Evolutionary conservation across 2,329 filamentous ascomycete genomes (phyloP).

Genomic region (Xylaria hypoxylon): DNA sequence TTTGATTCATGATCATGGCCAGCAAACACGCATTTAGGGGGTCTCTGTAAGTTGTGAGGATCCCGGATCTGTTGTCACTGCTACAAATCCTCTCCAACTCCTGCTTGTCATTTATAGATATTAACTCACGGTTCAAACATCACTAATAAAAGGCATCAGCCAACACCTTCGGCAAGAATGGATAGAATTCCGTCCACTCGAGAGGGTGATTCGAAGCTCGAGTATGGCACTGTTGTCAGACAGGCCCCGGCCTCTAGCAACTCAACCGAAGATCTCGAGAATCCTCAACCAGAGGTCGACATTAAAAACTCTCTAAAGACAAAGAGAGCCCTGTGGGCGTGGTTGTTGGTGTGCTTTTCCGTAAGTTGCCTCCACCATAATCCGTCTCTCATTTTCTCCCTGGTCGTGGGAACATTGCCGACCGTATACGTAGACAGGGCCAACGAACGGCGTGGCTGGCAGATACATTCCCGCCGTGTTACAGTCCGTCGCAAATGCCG

Average conservation of each 20-base stretch:
- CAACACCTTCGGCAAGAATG: background rate
- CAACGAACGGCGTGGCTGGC: slow-evolving; percentile 30
- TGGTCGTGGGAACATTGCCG: background rate
- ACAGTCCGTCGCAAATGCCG: slow-evolving; percentile 35
- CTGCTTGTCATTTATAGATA: background rate
- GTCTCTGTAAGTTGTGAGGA: background rate
- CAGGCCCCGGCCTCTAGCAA: background rate
- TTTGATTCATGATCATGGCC: background rate
- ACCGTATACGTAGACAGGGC: slow-evolving; percentile 27
- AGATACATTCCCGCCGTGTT: slow-evolving; percentile 37
- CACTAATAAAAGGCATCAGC: background rate
- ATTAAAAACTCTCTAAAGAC: slow-evolving; percentile 29
- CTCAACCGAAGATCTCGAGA: slow-evolving; percentile 12
- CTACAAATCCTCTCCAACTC: background rate
- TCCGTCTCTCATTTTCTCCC: too few relatives aligned
- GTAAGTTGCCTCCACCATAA: slow-evolving; percentile 15
- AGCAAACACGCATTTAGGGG: background rate
- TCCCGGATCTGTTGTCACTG: background rate
- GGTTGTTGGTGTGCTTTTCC: slow-evolving; percentile 36
- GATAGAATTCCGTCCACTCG: background rate
- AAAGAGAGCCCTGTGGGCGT: slow-evolving; percentile 33
- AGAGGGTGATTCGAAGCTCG: slow-evolving; percentile 1
- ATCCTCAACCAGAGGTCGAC: background rate
- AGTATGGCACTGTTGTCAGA: slow-evolving; percentile 25
- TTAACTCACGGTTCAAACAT: background rate